These are phyloP conservation scores for Diaporthe humulicola DNA, from an alignment of 2,329 filamentous ascomycete genomes.

Conservation along the genomic window DNA sequence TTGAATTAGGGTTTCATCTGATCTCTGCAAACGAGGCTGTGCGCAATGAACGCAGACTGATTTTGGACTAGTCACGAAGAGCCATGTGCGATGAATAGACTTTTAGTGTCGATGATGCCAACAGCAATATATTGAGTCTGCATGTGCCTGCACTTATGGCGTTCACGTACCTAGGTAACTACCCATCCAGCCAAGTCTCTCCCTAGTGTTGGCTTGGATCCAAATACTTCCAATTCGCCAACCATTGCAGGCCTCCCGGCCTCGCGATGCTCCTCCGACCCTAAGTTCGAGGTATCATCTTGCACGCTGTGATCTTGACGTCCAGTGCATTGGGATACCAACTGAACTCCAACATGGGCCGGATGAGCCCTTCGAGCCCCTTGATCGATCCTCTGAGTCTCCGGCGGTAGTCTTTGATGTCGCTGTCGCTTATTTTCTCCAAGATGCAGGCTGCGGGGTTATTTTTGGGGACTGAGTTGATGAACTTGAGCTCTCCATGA, in stretches of 20 bases:
- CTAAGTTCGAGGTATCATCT: background rate
- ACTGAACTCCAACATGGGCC: background rate
- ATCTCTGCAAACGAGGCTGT: slow-evolving; percentile 5
- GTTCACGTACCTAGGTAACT: too few relatives aligned
- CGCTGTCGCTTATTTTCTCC: background rate
- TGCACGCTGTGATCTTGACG: background rate
- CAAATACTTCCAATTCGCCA: background rate
- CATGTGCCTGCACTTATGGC: too few relatives aligned
- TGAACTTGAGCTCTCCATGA: background rate
- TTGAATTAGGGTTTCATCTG: background rate
- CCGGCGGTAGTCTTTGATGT: background rate
- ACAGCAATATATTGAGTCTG: too few relatives aligned
- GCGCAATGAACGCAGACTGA: background rate
- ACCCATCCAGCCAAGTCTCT: background rate
- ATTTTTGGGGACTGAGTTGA: background rate
- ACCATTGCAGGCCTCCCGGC: background rate
- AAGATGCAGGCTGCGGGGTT: background rate
- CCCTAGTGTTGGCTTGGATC: background rate
- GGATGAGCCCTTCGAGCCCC: background rate
- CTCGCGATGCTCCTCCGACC: too few relatives aligned
- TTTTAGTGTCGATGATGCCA: background rate
- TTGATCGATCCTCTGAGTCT: background rate
- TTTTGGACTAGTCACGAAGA: background rate
- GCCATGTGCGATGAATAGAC: background rate
- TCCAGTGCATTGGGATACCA: background rate